These are phyloP conservation scores for Jamesozyma piceae DNA, from an alignment of 805 yeast species.

Conservation along the genomic window DNA sequence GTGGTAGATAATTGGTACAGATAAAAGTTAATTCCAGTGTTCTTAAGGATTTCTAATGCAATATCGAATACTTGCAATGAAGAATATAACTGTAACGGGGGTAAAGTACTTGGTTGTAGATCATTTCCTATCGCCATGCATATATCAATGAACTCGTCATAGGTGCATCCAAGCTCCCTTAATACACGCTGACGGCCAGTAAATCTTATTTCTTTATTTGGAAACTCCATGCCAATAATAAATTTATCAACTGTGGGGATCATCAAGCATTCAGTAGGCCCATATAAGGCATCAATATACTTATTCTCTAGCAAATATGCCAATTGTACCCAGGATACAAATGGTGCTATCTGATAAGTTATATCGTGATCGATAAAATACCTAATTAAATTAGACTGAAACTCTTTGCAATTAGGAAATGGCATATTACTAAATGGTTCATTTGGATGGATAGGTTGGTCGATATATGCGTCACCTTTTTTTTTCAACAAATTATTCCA, in stretches of 20 bases:
- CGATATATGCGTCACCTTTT: constrained; percentile 24
- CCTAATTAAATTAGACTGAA: constrained; percentile 46
- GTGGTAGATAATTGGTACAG: constrained; percentile 33
- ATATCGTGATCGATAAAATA: constrained; percentile 47
- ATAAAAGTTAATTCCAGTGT: constrained; percentile 37
- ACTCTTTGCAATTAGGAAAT: constrained; percentile 41
- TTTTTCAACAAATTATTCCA: constrained; percentile 30
- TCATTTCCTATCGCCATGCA: constrained; percentile 72
- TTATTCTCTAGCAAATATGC: constrained; percentile 52
- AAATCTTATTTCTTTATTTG: constrained; percentile 53
- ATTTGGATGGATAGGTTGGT: constrained; percentile 28
- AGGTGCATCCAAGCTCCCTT: constrained; percentile 48
- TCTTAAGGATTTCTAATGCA: constrained; percentile 32
- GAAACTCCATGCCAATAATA: constrained; percentile 62
- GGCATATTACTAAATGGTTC: constrained; percentile 48
- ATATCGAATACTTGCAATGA: constrained; percentile 26
- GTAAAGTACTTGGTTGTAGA: constrained; percentile 56
- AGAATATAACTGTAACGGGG: constrained; percentile 33
- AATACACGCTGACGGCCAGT: constrained; percentile 53
- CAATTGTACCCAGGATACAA: constrained; percentile 68
- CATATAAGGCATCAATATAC: constrained; percentile 66
- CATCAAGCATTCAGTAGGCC: constrained; percentile 72
- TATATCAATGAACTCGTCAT: constrained; percentile 64
- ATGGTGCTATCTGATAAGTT: constrained; percentile 74
- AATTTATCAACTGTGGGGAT: constrained; percentile 55